These are phyloP conservation scores for Boletus eberwhitei DNA, from an alignment of 768 basidiomycete genomes.

Conservation along the genomic window DNA sequence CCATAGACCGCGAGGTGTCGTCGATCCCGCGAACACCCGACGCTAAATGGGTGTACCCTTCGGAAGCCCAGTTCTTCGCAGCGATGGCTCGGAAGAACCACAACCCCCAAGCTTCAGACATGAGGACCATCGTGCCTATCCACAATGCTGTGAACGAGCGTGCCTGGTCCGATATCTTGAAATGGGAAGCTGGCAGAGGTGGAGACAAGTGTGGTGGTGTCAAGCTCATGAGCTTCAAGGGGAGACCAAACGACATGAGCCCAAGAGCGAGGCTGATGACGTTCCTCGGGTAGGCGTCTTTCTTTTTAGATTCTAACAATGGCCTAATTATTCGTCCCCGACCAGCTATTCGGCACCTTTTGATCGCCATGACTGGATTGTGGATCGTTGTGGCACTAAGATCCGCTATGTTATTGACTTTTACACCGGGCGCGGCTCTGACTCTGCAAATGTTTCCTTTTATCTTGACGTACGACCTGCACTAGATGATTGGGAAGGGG, in stretches of 20 bases:
- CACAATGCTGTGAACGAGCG: conserved; percentile 99
- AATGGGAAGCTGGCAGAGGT: conserved; percentile 81
- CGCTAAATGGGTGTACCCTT: conserved; percentile 95
- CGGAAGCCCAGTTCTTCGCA: conserved; percentile 97
- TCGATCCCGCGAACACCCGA: conserved; percentile 77
- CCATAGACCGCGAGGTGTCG: conserved; percentile 74
- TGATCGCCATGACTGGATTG: conserved; percentile 95
- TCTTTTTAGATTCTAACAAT: neutral
- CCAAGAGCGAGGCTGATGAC: conserved; percentile 80
- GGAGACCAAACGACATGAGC: conserved; percentile 74
- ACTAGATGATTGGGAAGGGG: conserved; percentile 90
- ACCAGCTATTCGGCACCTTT: conserved; percentile 93
- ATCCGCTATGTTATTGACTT: conserved; percentile 98
- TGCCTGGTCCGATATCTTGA: conserved; percentile 78
- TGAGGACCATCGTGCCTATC: conserved; percentile 95
- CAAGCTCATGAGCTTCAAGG: conserved; percentile 87
- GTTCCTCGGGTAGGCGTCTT: conserved; percentile 70
- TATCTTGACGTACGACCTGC: conserved; percentile 94
- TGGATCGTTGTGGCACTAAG: conserved; percentile 87
- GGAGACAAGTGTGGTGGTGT: conserved; percentile 79
- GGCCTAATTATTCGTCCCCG: neutral
- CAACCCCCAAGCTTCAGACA: conserved; percentile 81
- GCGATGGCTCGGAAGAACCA: conserved; percentile 96
- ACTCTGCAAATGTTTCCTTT: conserved; percentile 66
- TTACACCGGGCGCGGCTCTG: conserved; percentile 73